phyloP scores from a whole-genome alignment of 129 eudicot genomes.

The Flaveria sonorensis region DNA sequence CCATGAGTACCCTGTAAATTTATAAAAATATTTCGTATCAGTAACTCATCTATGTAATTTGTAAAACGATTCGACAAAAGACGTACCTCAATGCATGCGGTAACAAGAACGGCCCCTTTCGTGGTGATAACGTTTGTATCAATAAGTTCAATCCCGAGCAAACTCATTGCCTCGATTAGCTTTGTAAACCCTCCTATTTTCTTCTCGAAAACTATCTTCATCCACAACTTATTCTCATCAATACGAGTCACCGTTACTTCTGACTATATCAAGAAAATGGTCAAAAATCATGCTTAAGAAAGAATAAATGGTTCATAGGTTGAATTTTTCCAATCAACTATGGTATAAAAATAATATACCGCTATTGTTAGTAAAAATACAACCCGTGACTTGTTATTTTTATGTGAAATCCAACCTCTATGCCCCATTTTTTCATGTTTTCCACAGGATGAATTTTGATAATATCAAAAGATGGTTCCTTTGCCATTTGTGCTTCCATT shows the following conservation, averaged over 20 bases:
- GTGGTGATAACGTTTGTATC: conserved; percentile 59
- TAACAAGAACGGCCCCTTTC: conserved; percentile 68
- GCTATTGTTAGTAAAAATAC: neutral
- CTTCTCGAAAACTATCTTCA: conserved; percentile 59
- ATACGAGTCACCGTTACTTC: conserved; percentile 57
- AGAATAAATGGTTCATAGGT: neutral
- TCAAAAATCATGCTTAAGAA: neutral
- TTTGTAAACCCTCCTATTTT: conserved; percentile 52
- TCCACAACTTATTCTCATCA: conserved; percentile 63
- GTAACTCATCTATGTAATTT: neutral
- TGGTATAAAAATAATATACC: neutral
- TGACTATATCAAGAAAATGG: conserved; percentile 35
- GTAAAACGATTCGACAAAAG: neutral
- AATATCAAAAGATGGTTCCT: conserved; percentile 33
- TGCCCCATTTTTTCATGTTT: conserved; percentile 60
- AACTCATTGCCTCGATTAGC: conserved; percentile 56
- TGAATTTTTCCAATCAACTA: neutral
- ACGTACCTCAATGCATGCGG: conserved; percentile 57
- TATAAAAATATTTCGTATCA: neutral
- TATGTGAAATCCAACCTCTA: conserved; percentile 45
- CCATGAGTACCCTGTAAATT: conserved; percentile 47
- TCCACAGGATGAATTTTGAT: conserved; percentile 35
- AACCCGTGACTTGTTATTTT: neutral
- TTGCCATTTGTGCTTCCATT: conserved; percentile 50
- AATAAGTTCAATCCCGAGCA: conserved; percentile 50